Evolutionary conservation across 2,329 filamentous ascomycete species (phyloP), one percentile per base, ranked within the genome.

Genomic region (Fusarium sp.): DNA sequence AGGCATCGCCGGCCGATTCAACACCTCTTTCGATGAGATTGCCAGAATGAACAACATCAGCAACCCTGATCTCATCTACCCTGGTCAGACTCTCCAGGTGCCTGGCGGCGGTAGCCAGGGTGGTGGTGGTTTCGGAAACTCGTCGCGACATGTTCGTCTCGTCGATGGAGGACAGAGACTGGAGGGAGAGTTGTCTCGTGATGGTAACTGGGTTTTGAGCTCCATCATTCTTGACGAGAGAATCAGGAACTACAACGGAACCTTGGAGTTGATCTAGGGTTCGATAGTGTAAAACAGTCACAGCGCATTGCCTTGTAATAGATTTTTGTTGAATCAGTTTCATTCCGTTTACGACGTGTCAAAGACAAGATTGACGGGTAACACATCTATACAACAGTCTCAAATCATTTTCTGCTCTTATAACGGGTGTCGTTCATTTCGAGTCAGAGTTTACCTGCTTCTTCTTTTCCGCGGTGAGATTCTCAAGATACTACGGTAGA

Each of bases 11-110:
- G 68, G 64, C 13, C 75, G 75, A 4, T 78, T 77, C 51, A 73
- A 74, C 53, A 71, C 72, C 49, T 75, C 73, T 18, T 82, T 77
- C 37, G 79, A 83, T 34, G 81, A 82, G 25, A 77, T 83, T 40
- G 80, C 80, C 12, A 72, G 78, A 21, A 74, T 73, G 34, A 83
- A 83, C 68, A 76, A 75, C 66, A 79, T 83, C 59, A 57, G 68
- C 57, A 82, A 83, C 69, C 79, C 81, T 8, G 81, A 83, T 45
- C 61, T 81, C 73, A 83, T 83, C 63, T 81, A 81, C 62, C 81
- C 81, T 0, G 81, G 81, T 3, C 81, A 83, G 72, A 75, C 74
- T 4, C 75, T 83, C 4, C 72, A 78, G 55, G 60, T 83, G 1
- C 80, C 81, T 11, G 74, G 76, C 7, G 71, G 72, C 4, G 70